Conservation (phyloP, 73 alveolate species). For the Tetrahymena malaccensis region DNA sequence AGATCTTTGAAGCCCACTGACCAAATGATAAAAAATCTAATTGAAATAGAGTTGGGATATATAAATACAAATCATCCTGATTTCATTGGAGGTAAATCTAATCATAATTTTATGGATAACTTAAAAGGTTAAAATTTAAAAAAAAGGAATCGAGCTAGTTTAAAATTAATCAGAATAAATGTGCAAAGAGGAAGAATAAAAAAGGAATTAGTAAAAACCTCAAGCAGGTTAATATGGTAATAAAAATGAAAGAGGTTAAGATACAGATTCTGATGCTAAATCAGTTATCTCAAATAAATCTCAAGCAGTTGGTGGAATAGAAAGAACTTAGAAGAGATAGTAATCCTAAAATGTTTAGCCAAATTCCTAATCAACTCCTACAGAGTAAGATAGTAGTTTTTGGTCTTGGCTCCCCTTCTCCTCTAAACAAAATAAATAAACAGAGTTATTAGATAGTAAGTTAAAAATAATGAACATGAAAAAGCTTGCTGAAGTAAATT, state of each 20-base stretch:
- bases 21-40: constrained; percentile 50
- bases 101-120: no score
- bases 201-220: constrained; percentile 14
- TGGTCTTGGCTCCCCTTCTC: constrained; percentile 2
- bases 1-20: constrained; percentile 57
- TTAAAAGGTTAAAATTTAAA: no score
- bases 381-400: neutral
- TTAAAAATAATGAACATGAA: constrained; percentile 9
- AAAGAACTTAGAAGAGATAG: neutral
- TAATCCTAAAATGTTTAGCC: neutral
- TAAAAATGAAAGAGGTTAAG: constrained; percentile 20
- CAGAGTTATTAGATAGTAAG: constrained; percentile 11
- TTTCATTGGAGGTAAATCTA: constrained; percentile 46
- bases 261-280: neutral
- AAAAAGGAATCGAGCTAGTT: constrained; percentile 29
- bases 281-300: neutral
- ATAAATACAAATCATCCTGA: constrained; percentile 80
- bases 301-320: neutral
- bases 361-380: neutral
- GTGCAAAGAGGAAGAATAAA: constrained; percentile 4
- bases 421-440: constrained; percentile 2
- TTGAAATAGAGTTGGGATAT: constrained; percentile 70
- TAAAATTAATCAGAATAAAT: neutral
- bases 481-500: neutral
- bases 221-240: neutral